Percentiles rank a stretch among this genome's conserved stretches.
These are phyloP conservation scores for Neurospora hispaniola DNA, from an alignment of 495 filamentous ascomycete species.

Conservation along the genomic window DNA sequence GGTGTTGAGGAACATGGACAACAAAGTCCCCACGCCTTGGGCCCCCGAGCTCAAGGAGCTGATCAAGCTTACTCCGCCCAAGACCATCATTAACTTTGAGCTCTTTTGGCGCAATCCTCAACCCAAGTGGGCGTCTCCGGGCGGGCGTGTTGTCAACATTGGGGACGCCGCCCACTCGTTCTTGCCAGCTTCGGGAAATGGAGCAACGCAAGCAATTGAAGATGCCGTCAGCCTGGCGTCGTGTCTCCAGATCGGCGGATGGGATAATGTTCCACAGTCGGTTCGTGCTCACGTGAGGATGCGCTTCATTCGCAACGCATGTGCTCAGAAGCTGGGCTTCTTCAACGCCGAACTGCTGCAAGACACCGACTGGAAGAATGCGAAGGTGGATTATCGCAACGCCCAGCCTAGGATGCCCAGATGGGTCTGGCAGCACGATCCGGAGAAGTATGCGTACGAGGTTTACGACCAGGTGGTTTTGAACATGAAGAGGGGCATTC, in stretches of 20 bases:
- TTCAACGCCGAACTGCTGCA: constrained; percentile 46
- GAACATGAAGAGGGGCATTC: constrained; percentile 26
- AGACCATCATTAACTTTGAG: constrained; percentile 55
- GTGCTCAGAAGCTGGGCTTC: constrained; percentile 46
- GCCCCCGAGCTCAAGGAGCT: constrained; percentile 45
- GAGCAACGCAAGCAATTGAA: constrained; percentile 61
- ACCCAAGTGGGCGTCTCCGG: constrained; percentile 50
- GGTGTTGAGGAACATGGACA: constrained; percentile 42
- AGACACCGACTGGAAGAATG: constrained; percentile 47
- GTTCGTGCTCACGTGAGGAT: constrained; percentile 40
- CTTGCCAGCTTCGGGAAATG: constrained; percentile 54
- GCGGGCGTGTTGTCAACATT: constrained; percentile 48
- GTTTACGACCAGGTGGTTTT: constrained; percentile 38
- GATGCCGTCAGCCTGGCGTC: constrained; percentile 55
- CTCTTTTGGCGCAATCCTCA: constrained; percentile 56
- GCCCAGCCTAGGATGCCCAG: constrained; percentile 40
- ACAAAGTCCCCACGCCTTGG: constrained; percentile 27
- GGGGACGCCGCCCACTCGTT: constrained; percentile 64
- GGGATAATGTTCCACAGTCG: constrained; percentile 45
- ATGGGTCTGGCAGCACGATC: constrained; percentile 48
- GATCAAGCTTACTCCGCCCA: constrained; percentile 44
- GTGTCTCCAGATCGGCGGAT: constrained; percentile 48
- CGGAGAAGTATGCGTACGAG: constrained; percentile 45
- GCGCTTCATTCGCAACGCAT: constrained; percentile 45
- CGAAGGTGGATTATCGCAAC: constrained; percentile 36